Percentiles rank a stretch among this genome's conserved stretches.
Conservation (phyloP, 805 yeast genomes). For the Sugiyamaella mastotermitis region DNA sequence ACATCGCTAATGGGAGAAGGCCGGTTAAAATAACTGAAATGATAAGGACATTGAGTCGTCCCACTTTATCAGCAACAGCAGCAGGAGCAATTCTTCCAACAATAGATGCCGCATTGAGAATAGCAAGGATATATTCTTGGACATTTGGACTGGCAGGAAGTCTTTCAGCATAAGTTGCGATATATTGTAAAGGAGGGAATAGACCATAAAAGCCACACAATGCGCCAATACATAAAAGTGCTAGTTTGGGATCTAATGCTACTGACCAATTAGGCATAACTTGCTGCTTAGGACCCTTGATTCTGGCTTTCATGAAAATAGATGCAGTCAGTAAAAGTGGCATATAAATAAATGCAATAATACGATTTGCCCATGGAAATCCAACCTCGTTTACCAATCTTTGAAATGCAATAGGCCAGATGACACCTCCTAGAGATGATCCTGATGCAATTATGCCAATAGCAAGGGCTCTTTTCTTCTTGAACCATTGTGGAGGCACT, state of each 20-base stretch:
- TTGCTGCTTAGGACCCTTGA: constrained; percentile 8
- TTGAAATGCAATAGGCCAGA: constrained; percentile 40
- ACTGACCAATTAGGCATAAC: constrained; percentile 21
- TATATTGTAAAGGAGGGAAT: constrained; percentile 31
- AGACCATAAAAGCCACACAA: constrained; percentile 28
- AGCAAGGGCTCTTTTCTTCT: constrained; percentile 39
- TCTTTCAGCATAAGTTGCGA: constrained; percentile 27
- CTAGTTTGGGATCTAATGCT: constrained; percentile 21
- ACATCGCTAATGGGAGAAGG: constrained; percentile 17
- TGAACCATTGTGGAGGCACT: constrained; percentile 46
- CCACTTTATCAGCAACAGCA: constrained; percentile 41
- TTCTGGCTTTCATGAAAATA: constrained; percentile 6
- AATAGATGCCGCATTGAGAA: constrained; percentile 34
- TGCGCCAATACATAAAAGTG: constrained; percentile 21
- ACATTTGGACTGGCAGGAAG: constrained; percentile 18
- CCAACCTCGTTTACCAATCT: constrained; percentile 40
- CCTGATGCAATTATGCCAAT: constrained; percentile 45
- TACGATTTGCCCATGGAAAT: constrained; percentile 48
- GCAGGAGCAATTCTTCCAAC: constrained; percentile 49
- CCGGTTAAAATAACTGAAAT: constrained; percentile 20
- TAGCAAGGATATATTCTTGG: constrained; percentile 28
- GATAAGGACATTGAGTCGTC: constrained; percentile 37
- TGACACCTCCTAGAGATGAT: constrained; percentile 45
- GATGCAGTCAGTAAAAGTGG: constrained; percentile 10
- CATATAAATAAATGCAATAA: constrained; percentile 36